Evolutionary conservation across 805 yeast genomes (phyloP).

Genomic region (Metschnikowia picachoensis): DNA sequence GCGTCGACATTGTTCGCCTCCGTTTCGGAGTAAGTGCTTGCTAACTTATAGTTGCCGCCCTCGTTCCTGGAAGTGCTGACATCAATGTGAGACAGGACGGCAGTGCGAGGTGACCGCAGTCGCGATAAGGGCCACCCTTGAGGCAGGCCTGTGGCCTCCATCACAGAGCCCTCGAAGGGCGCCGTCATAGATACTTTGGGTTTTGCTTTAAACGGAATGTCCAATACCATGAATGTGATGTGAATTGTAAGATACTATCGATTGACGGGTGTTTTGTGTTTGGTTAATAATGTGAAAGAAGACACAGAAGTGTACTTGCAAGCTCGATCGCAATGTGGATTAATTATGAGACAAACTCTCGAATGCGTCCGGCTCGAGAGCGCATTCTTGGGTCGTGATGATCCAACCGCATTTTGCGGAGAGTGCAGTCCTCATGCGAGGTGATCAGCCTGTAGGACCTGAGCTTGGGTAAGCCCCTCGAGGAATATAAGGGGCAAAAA

Average conservation of each 20-base stretch:
- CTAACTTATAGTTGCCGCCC: slow-evolving; percentile 27
- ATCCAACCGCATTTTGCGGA: slow-evolving; percentile 10
- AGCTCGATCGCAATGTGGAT: neutral
- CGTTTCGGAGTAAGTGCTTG: slow-evolving; percentile 61
- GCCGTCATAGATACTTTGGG: slow-evolving; percentile 32
- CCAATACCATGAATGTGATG: slow-evolving; percentile 22
- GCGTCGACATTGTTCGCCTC: slow-evolving; percentile 59
- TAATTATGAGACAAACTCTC: too few species aligned
- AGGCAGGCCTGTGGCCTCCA: slow-evolving; percentile 3
- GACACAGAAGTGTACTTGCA: neutral
- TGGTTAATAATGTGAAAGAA: neutral
- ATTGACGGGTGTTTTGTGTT: neutral
- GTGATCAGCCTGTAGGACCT: neutral
- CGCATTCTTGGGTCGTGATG: slow-evolving; percentile 5
- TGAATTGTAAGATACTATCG: neutral
- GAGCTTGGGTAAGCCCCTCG: neutral
- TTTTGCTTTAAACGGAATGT: slow-evolving; percentile 38
- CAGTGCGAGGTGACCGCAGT: slow-evolving; percentile 7
- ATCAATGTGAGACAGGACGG: slow-evolving; percentile 5
- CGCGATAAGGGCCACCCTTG: slow-evolving; percentile 8
- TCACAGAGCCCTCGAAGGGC: slow-evolving; percentile 10
- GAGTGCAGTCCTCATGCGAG: slow-evolving; percentile 8
- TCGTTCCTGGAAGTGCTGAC: slow-evolving; percentile 1
- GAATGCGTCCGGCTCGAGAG: neutral
- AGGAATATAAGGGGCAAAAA: neutral